phyloP scores from a whole-genome alignment of 768 basidiomycete species.

The Nevesoporus exiguus region DNA sequence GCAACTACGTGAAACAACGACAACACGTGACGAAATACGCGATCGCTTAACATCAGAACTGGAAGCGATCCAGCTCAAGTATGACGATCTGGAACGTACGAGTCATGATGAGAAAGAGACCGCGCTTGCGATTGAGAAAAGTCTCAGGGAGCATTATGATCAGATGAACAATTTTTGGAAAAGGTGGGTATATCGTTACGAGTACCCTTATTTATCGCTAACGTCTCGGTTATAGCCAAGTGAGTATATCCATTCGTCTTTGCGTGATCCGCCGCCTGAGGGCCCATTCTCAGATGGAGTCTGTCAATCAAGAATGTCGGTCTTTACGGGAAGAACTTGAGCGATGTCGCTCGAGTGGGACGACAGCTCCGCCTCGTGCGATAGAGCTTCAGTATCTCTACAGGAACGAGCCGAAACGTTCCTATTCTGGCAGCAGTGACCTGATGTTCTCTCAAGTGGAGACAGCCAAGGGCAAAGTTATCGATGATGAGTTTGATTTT shows the following conservation, averaged over 20 bases:
- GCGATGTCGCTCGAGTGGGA: conserved; percentile 20
- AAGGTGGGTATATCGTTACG: conserved; percentile 26
- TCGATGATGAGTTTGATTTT: conserved; percentile 28
- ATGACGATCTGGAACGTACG: conserved; percentile 38
- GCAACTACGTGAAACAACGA: conserved; percentile 29
- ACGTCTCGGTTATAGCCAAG: conserved; percentile 32
- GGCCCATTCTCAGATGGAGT: conserved; percentile 17
- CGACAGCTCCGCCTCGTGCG: conserved; percentile 11
- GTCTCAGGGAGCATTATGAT: conserved; percentile 50
- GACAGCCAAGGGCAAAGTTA: conserved; percentile 21
- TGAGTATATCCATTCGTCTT: conserved; percentile 22
- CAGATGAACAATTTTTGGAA: conserved; percentile 43
- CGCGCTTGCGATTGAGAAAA: conserved; percentile 49
- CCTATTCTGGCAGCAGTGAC: conserved; percentile 17
- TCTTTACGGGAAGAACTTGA: conserved; percentile 27
- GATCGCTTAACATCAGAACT: conserved; percentile 31
- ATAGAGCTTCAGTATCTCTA: conserved; percentile 25
- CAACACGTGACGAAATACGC: conserved; percentile 32
- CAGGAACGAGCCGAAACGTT: conserved; percentile 21
- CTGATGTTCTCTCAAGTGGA: conserved; percentile 9
- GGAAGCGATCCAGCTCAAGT: conserved; percentile 38
- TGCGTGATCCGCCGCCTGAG: conserved; percentile 8
- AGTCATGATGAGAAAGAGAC: conserved; percentile 50
- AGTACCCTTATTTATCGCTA: conserved; percentile 14
- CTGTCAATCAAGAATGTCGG: conserved; percentile 25